A percentile compares a stretch with the other conserved stretches of the same genome.
phyloP scores from a whole-genome alignment of 495 filamentous ascomycete species.

The Penicillium angulare region DNA sequence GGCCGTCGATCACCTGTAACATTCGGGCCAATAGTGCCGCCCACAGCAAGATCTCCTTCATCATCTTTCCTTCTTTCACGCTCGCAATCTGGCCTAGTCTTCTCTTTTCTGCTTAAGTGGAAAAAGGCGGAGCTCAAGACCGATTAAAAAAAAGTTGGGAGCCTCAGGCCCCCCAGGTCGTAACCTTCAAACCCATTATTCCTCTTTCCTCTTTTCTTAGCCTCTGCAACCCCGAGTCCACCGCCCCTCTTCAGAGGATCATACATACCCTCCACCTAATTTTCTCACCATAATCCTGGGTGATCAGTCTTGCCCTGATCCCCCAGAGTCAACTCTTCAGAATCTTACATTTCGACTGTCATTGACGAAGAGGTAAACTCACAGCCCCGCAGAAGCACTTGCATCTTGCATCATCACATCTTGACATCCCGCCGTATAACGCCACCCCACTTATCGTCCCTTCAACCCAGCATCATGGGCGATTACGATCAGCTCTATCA shows the following conservation, averaged over 20 bases:
- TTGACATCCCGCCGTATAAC: background rate
- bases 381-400: no score
- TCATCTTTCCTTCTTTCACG: conserved; percentile 9
- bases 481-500: conserved; percentile 41
- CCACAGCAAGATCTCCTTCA: conserved; percentile 12
- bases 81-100: conserved; percentile 1
- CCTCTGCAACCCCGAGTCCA: background rate
- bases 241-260: background rate
- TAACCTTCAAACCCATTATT: conserved; percentile 1
- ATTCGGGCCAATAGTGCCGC: conserved; percentile 15
- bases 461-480: conserved; percentile 24
- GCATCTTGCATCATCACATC: background rate
- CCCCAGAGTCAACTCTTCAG: background rate
- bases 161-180: conserved; percentile 19
- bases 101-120: background rate
- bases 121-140: conserved; percentile 3
- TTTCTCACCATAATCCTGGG: background rate
- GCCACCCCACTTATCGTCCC: background rate
- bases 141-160: conserved; percentile 3
- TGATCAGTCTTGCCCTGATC: conserved; percentile 1
- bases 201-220: conserved; percentile 9
- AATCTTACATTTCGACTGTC: conserved; percentile 1
- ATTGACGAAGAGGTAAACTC: conserved; percentile 18
- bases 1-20: conserved; percentile 7
- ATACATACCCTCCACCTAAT: background rate